Percentiles rank a stretch among this genome's conserved stretches.
Evolutionary conservation across 371 early-diverging fungal genomes (phyloP).

Genomic region (Actinomucor elegans): DNA sequence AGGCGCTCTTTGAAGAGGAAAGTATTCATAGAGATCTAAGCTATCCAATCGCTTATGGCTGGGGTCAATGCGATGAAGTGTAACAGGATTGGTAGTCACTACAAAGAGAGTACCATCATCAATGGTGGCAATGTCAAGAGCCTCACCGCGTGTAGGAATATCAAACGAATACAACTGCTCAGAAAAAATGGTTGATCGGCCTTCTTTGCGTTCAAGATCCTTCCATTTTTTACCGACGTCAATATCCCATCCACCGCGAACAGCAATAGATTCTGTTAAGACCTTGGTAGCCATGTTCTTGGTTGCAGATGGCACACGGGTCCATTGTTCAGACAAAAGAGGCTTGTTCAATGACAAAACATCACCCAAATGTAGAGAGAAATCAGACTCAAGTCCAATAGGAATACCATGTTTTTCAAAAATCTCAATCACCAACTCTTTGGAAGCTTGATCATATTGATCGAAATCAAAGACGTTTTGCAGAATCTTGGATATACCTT

Average conservation of each 20-base stretch:
- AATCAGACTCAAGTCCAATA: constrained; percentile 71
- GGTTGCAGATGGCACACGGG: constrained; percentile 24
- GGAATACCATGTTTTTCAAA: constrained; percentile 83
- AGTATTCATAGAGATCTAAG: constrained; percentile 79
- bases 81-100: constrained; percentile 71
- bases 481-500: constrained; percentile 72
- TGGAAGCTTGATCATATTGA: constrained; percentile 67
- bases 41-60: constrained; percentile 55
- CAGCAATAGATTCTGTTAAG: constrained; percentile 34
- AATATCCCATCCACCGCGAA: constrained; percentile 66
- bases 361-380: constrained; percentile 64
- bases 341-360: constrained; percentile 55
- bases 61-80: constrained; percentile 63
- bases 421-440: constrained; percentile 68
- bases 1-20: constrained; percentile 69
- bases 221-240: constrained; percentile 54
- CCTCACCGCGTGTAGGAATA: constrained; percentile 72
- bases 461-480: constrained; percentile 89
- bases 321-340: constrained; percentile 64
- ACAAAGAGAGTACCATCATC: constrained; percentile 60
- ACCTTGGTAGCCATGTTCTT: constrained; percentile 13
- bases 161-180: constrained; percentile 73
- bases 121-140: constrained; percentile 61
- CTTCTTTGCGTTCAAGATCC: constrained; percentile 70
- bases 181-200: constrained; percentile 64